A percentile compares a stretch with the other conserved stretches of the same genome.
Conservation (phyloP, 208 protist genomes). For the Acanthamoeba polyphaga region DNA sequence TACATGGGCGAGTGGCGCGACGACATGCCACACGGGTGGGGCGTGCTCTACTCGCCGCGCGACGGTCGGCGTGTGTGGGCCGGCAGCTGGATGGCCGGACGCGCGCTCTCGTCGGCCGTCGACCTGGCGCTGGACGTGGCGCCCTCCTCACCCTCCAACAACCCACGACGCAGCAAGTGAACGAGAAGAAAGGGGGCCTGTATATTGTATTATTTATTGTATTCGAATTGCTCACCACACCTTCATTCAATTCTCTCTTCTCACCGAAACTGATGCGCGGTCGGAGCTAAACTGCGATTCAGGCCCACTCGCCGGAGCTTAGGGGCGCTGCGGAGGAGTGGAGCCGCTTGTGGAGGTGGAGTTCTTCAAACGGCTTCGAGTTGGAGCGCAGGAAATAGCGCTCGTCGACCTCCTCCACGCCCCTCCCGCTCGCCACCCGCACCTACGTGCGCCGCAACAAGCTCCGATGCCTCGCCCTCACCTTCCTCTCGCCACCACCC, state of each 20-base stretch:
- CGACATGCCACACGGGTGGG: conserved; percentile 57
- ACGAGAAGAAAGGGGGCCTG: no score
- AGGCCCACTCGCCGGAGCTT: no score
- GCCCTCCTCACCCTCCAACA: background rate
- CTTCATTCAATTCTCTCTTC: no score
- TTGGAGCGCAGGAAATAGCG: conserved; percentile 7
- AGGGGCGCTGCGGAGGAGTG: background rate
- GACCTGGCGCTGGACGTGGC: conserved; percentile 17
- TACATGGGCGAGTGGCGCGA: conserved; percentile 68
- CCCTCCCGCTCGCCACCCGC: conserved; percentile 10
- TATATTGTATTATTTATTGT: no score
- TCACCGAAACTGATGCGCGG: no score
- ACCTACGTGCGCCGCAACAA: conserved; percentile 23
- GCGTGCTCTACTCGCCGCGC: conserved; percentile 56
- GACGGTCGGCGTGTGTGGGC: conserved; percentile 39
- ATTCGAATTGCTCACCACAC: no score
- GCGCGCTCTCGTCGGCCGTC: conserved; percentile 3
- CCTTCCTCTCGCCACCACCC: background rate
- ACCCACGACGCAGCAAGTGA: conserved; percentile 22
- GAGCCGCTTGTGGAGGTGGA: background rate
- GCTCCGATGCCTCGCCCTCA: conserved; percentile 12
- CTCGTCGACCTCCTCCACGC: background rate
- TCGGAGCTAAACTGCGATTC: no score
- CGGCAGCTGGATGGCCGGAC: conserved; percentile 44
- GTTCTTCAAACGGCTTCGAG: conserved; percentile 10